Evolutionary conservation across 1,284 basidiomycete genomes (phyloP).

Genomic region (Ceratobasidium sp.): DNA sequence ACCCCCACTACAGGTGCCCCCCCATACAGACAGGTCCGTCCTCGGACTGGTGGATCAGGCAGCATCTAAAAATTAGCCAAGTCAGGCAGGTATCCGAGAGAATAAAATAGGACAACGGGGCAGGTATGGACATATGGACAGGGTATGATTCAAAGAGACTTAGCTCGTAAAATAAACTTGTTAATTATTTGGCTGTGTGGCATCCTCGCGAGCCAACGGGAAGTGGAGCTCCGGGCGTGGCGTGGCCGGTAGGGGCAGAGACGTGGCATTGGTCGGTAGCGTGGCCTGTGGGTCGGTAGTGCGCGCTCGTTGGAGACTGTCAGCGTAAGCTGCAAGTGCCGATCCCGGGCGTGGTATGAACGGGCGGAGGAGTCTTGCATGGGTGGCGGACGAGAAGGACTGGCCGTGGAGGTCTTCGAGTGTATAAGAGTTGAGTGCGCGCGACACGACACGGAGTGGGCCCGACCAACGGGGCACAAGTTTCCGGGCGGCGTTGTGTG

Average conservation of each 20-base stretch:
- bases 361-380: conserved; percentile 5
- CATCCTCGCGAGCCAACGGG: neutral
- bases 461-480: conserved; percentile 19
- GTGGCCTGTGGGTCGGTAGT: neutral
- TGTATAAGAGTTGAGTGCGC: neutral
- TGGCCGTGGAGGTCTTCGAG: conserved; percentile 21
- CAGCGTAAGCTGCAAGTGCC: conserved; percentile 10
- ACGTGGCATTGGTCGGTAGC: too few species aligned
- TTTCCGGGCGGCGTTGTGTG: conserved; percentile 13
- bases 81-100: neutral
- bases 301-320: neutral
- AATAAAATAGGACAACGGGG: neutral
- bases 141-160: neutral
- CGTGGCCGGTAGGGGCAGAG: neutral
- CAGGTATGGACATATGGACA: conserved; percentile 9
- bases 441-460: neutral
- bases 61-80: neutral
- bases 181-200: conserved; percentile 14
- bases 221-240: neutral
- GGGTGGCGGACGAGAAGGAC: neutral
- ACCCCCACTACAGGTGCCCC: conserved; percentile 26
- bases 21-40: conserved; percentile 30
- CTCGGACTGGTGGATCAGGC: neutral
- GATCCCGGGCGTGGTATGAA: conserved; percentile 1
- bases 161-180: neutral